Percentiles rank a stretch among this genome's conserved stretches.
These are phyloP conservation scores for Aspergillus brasiliensis DNA, from an alignment of 2,329 filamentous ascomycete species.

Conservation along the genomic window DNA sequence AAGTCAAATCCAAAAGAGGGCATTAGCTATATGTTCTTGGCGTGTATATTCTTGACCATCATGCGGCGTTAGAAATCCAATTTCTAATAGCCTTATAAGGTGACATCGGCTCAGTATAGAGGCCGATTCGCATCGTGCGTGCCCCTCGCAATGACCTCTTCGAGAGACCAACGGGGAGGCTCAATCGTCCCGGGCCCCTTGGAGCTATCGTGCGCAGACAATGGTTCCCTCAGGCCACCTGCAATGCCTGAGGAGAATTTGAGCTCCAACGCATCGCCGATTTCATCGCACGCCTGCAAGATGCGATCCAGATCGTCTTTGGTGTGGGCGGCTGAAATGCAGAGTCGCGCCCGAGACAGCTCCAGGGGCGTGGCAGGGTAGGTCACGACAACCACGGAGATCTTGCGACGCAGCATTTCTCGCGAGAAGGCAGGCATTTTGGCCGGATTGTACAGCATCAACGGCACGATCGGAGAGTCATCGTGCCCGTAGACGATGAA, in stretches of 20 bases:
- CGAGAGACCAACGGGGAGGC: constrained; percentile 76
- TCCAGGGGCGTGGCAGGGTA: constrained; percentile 94
- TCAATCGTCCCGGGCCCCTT: constrained; percentile 51
- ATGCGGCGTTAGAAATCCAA: neutral
- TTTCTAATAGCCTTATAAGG: neutral
- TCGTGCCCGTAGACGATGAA: constrained; percentile 95
- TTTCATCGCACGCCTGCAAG: constrained; percentile 84
- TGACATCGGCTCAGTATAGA: constrained; percentile 53
- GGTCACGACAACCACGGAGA: constrained; percentile 91
- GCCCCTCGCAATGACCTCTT: constrained; percentile 69
- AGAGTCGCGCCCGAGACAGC: constrained; percentile 88
- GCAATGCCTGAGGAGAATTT: constrained; percentile 93
- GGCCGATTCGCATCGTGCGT: constrained; percentile 71
- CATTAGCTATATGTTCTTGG: neutral
- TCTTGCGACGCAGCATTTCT: constrained; percentile 95
- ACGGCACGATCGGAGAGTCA: constrained; percentile 90
- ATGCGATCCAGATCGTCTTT: constrained; percentile 93
- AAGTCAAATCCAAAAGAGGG: neutral
- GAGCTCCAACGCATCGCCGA: constrained; percentile 83
- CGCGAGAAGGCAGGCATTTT: constrained; percentile 97
- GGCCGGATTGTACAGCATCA: constrained; percentile 90
- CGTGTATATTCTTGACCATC: neutral
- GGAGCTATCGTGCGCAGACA: constrained; percentile 45
- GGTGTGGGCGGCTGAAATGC: constrained; percentile 89
- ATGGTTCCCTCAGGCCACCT: constrained; percentile 71